Conservation (phyloP, 2,329 filamentous ascomycete species). For the Xylaria sp. region DNA sequence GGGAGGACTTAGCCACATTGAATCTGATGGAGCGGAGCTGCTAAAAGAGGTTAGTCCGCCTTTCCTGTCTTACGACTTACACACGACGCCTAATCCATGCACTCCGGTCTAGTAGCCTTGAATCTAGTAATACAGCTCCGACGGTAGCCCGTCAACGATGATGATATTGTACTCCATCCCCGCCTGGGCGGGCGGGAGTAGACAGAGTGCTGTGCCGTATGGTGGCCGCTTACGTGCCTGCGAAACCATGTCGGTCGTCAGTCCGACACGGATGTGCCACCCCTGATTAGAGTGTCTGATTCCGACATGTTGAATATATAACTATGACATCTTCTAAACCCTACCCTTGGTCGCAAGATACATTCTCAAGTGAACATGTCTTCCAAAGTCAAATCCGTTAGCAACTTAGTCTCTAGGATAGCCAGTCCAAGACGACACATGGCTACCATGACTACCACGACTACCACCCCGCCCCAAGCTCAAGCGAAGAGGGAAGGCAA, state of each 20-base stretch:
- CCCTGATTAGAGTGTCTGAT: slow-evolving; percentile 3
- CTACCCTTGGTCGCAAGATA: background rate
- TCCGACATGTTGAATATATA: slow-evolving; percentile 16
- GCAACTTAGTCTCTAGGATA: slow-evolving; percentile 25
- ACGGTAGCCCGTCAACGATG: slow-evolving; percentile 1
- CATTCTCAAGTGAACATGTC: background rate
- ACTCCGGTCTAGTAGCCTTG: background rate
- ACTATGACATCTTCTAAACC: background rate
- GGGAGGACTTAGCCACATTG: background rate
- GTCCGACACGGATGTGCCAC: slow-evolving; percentile 15
- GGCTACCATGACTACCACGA: slow-evolving; percentile 33
- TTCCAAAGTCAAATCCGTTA: background rate
- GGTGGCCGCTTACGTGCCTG: background rate
- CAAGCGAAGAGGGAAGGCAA: slow-evolving; percentile 66
- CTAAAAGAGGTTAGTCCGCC: slow-evolving; percentile 30
- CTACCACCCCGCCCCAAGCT: slow-evolving; percentile 31
- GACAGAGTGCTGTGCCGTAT: background rate
- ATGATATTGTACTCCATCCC: slow-evolving; percentile 3
- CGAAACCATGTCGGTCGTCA: slow-evolving; percentile 13
- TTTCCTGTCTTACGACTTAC: background rate
- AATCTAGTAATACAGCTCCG: slow-evolving; percentile 8
- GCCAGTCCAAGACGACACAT: slow-evolving; percentile 28
- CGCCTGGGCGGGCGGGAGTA: background rate
- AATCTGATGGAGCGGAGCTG: slow-evolving; percentile 14
- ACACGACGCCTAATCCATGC: background rate